phyloP scores from a whole-genome alignment of 208 protist genomes.

The Wallacemonas sp. region DNA sequence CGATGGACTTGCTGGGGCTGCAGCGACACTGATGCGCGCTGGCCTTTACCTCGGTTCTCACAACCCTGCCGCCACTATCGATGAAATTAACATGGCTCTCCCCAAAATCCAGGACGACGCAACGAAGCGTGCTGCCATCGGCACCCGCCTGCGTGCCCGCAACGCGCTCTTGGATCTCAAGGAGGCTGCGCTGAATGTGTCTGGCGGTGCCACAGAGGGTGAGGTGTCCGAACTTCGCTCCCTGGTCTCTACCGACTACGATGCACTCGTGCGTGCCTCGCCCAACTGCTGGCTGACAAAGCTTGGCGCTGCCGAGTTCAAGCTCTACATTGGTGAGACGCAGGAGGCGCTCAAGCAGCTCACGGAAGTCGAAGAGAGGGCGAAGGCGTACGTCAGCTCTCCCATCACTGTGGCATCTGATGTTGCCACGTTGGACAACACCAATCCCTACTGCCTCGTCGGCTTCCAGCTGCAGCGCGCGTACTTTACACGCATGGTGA shows the following conservation, averaged over 20 bases:
- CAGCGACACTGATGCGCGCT: constrained; percentile 52
- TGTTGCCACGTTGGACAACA: constrained; percentile 62
- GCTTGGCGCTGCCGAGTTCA: constrained; percentile 74
- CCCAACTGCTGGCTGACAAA: constrained; percentile 80
- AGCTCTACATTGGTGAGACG: constrained; percentile 66
- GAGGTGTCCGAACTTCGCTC: constrained; percentile 72
- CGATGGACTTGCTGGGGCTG: constrained; percentile 56
- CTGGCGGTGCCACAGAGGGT: constrained; percentile 73
- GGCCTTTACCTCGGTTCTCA: constrained; percentile 43
- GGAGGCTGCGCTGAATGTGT: constrained; percentile 71
- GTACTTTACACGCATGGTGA: constrained; percentile 31
- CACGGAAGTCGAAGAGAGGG: constrained; percentile 54
- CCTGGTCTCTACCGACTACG: constrained; percentile 59
- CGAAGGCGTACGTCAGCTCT: constrained; percentile 48
- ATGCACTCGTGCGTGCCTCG: constrained; percentile 48
- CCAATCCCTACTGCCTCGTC: constrained; percentile 58
- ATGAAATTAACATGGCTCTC: constrained; percentile 58
- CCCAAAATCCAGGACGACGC: constrained; percentile 66
- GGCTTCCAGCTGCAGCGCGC: constrained; percentile 61
- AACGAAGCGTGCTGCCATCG: constrained; percentile 63
- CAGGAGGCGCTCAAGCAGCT: constrained; percentile 65
- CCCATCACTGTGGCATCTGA: constrained; percentile 31
- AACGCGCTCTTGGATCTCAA: constrained; percentile 79
- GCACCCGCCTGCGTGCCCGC: constrained; percentile 60
- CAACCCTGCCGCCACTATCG: constrained; percentile 54